These are phyloP conservation scores for Amorphotheca resinae DNA, from an alignment of 495 filamentous ascomycete species.

Conservation along the genomic window DNA sequence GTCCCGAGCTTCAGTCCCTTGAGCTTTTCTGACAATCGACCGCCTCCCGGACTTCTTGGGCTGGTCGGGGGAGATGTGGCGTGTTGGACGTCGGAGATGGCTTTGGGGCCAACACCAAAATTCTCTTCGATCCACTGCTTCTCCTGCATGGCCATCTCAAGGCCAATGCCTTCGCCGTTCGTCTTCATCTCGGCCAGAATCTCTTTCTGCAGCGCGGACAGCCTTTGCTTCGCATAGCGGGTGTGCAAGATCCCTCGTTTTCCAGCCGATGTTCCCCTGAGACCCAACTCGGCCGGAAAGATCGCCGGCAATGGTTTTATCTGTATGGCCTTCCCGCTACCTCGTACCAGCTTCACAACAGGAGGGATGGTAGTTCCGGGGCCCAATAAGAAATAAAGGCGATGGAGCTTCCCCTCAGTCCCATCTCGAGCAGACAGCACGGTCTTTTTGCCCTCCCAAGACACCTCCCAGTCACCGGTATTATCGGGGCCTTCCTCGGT, in stretches of 20 bases:
- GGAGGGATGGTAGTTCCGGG: slow-evolving; percentile 54
- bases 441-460: slow-evolving; percentile 61
- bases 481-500: slow-evolving; percentile 22
- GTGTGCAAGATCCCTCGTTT: slow-evolving; percentile 73
- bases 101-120: slow-evolving; percentile 45
- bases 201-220: slow-evolving; percentile 59
- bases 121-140: slow-evolving; percentile 71
- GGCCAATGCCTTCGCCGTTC: slow-evolving; percentile 64
- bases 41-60: slow-evolving; percentile 50
- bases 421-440: slow-evolving; percentile 52
- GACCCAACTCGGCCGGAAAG: slow-evolving; percentile 58
- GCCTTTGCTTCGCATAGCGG: slow-evolving; percentile 66
- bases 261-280: slow-evolving; percentile 49
- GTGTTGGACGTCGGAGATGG: slow-evolving; percentile 19
- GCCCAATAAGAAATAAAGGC: slow-evolving; percentile 63
- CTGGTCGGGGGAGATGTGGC: slow-evolving; percentile 17
- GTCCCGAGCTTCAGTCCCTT: slow-evolving; percentile 65
- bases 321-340: slow-evolving; percentile 28
- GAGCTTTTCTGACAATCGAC: slow-evolving; percentile 62
- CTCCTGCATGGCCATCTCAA: slow-evolving; percentile 71
- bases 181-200: slow-evolving; percentile 45
- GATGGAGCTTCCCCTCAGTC: slow-evolving; percentile 38
- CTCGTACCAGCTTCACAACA: slow-evolving; percentile 47
- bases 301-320: slow-evolving; percentile 72
- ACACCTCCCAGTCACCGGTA: slow-evolving; percentile 50